Percentiles rank a stretch among this genome's conserved stretches.
These are phyloP conservation scores for Claviceps quebecensis DNA, from an alignment of 2,329 filamentous ascomycete genomes.

Conservation along the genomic window DNA sequence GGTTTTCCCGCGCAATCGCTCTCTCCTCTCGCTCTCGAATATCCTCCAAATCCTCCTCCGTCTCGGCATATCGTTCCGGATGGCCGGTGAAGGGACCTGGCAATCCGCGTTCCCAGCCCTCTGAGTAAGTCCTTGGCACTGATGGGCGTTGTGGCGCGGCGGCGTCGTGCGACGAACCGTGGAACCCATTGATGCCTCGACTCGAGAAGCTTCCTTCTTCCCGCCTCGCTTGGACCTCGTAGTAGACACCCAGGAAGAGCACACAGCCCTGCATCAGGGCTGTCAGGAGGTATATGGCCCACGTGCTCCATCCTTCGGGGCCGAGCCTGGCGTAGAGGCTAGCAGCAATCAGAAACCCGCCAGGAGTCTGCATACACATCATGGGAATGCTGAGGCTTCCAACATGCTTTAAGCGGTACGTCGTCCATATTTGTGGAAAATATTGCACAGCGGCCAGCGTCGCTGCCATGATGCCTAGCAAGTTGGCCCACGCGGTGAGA, in stretches of 20 bases:
- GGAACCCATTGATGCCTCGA: constrained; percentile 13
- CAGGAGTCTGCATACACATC: constrained; percentile 97
- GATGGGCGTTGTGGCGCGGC: constrained; percentile 19
- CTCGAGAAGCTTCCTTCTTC: constrained; percentile 13
- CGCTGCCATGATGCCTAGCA: constrained; percentile 67
- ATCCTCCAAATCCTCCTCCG: constrained; percentile 35
- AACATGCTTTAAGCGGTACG: constrained; percentile 70
- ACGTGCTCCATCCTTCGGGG: constrained; percentile 79
- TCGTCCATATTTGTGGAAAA: constrained; percentile 88
- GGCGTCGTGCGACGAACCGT: constrained; percentile 16
- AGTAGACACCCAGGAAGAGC: constrained; percentile 67
- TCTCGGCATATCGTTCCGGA: constrained; percentile 36
- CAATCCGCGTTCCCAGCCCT: constrained; percentile 36
- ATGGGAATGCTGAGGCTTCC: constrained; percentile 89
- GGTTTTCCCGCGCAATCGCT: constrained; percentile 34
- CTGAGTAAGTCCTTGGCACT: constrained; percentile 31
- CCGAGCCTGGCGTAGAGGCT: constrained; percentile 74
- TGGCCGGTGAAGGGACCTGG: constrained; percentile 38
- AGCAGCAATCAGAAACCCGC: constrained; percentile 76
- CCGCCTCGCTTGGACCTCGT: constrained; percentile 40
- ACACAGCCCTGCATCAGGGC: constrained; percentile 73
- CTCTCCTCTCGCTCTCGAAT: constrained; percentile 37
- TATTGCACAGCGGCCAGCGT: constrained; percentile 78
- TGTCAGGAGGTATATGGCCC: constrained; percentile 82
- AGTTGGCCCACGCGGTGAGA: constrained; percentile 69